Evolutionary conservation across 306 rosid genomes (phyloP), one percentile per base, ranked within the genome.

Genomic region (Medicago ruthenica): DNA sequence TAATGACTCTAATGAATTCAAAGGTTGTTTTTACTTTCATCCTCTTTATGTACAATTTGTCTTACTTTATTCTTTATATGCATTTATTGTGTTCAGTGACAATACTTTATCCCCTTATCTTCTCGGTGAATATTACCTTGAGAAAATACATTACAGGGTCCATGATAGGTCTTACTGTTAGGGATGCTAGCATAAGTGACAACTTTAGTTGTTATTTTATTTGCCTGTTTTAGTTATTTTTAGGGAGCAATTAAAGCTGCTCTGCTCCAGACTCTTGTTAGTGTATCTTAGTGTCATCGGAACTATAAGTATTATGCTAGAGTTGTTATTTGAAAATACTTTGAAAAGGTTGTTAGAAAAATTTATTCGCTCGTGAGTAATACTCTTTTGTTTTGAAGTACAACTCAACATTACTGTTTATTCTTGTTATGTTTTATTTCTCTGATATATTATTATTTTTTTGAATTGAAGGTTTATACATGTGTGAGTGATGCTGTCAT

Each of bases 1-100:
- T 94, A n/a, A 94, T 88, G 83, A 83, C 76, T 74, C 73, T 90
- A 21, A 76, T 94, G 96, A 74, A 92, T 61, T 90, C 98, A 2
- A 94, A 94, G 97, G 98, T 93, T 79, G 22, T 9, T 87, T 65
- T 44, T 51, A 54, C 69, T 84, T 55, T 42, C 60, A 53, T 8
- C 8, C 63, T 58, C 57, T 45, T 39, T 42, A 27, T 70, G 15
- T 58, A 18, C 14, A 44, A 4, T 60, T 50, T 70, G 45, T 21
- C 55, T 13, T 63, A 20, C 21, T 55, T 70, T 73, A 17, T 48
- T 51, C 24, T 24, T 73, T 53, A 48, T 65, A 39, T 9, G 36
- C n/a, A 17, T 71, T 61, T 39, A 50, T 27, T 65, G 6, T 80
- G 67, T 47, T 78, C 31, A 9, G 15, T 17, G 37, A 45, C 9